Conservation (phyloP, 805 yeast species). For the Pichia ethanolica region DNA sequence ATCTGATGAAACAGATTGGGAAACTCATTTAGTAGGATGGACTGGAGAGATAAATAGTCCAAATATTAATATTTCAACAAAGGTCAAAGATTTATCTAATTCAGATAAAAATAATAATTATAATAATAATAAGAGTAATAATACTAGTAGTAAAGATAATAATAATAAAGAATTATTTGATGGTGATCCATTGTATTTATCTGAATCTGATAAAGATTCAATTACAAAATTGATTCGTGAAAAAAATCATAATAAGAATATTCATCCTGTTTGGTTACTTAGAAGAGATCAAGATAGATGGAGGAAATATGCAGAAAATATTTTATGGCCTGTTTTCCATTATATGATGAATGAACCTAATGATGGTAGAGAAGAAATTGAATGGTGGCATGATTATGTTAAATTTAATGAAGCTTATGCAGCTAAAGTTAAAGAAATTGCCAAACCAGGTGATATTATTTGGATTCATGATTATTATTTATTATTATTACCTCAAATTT, state of each 20-base stretch:
- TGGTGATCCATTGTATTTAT: conserved; percentile 52
- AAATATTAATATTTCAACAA: conserved; percentile 18
- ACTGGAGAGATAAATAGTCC: conserved; percentile 67
- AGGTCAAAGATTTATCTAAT: conserved; percentile 5
- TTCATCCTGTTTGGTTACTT: conserved; percentile 86
- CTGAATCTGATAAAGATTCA: conserved; percentile 44
- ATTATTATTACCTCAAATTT: conserved; percentile 70
- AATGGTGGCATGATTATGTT: conserved; percentile 83
- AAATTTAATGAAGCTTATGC: conserved; percentile 87
- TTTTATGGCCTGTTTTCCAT: conserved; percentile 91
- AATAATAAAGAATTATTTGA: conserved; percentile 24
- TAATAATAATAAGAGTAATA: conserved; percentile 25
- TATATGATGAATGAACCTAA: conserved; percentile 76
- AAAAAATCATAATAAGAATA: conserved; percentile 40
- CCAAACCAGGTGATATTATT: conserved; percentile 81
- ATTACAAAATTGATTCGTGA: conserved; percentile 42
- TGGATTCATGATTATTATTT: conserved; percentile 92
- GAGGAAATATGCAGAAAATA: conserved; percentile 85
- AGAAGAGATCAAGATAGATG: conserved; percentile 74
- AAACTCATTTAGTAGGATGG: conserved; percentile 87
- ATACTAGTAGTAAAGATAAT: too few species aligned
- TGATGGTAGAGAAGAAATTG: conserved; percentile 60
- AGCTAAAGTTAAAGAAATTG: conserved; percentile 61
- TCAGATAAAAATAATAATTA: conserved; percentile 5
- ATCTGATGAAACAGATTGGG: conserved; percentile 68